Conservation (phyloP, 1,284 basidiomycete genomes). For the Ganoderma resinaceum region DNA sequence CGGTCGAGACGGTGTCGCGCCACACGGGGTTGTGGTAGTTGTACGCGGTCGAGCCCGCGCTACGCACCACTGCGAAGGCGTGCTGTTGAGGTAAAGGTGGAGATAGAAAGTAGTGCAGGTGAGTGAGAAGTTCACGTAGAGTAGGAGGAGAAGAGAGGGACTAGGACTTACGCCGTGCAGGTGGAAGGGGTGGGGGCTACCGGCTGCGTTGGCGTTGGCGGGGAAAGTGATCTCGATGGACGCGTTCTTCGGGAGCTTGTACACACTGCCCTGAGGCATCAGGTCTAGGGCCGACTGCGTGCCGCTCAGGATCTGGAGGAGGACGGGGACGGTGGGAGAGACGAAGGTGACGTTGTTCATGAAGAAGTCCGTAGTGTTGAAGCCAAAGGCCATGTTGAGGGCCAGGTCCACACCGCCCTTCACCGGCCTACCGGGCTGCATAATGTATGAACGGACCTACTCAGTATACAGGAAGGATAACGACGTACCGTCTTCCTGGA, state of each 20-base stretch:
- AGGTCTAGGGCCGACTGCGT: constrained; percentile 35
- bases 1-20: constrained; percentile 40
- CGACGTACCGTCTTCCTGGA: constrained; percentile 14
- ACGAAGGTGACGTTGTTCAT: constrained; percentile 36
- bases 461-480: background rate
- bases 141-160: background rate
- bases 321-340: constrained; percentile 28
- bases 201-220: constrained; percentile 25
- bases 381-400: constrained; percentile 29
- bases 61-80: constrained; percentile 37
- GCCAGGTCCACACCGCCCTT: constrained; percentile 37
- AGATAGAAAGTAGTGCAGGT: background rate
- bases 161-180: constrained; percentile 39
- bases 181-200: constrained; percentile 45
- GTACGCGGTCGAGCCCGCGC: constrained; percentile 33
- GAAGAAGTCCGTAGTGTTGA: constrained; percentile 17
- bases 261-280: constrained; percentile 39
- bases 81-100: constrained; percentile 27
- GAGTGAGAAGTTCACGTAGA: background rate
- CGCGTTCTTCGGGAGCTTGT: constrained; percentile 26
- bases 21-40: constrained; percentile 40
- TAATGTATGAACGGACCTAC: background rate
- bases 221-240: constrained; percentile 9
- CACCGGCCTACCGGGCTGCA: constrained; percentile 35
- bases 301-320: constrained; percentile 39